Evolutionary conservation across 768 basidiomycete species (phyloP), one percentile per base, ranked within the genome.

Genomic region (Collybia mongolica): DNA sequence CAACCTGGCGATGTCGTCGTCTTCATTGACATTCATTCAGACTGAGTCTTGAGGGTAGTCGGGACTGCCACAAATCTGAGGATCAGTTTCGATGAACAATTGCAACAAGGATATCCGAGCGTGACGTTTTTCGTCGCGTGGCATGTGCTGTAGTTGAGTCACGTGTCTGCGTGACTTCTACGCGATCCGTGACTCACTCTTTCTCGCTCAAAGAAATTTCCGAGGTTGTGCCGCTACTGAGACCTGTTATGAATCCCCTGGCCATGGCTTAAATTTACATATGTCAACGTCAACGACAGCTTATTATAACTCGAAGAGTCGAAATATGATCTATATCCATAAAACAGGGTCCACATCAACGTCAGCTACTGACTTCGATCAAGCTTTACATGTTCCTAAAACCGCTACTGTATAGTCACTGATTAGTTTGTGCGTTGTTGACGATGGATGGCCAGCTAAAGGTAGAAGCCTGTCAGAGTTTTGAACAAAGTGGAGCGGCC

Each of bases 1-100:
- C 37, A 28, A 69, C 68, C 66, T 68, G n/a, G 63, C 67, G n/a
- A 69, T 45, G 49, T 69, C 69, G 7, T 61, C 62, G 23, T 69
- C 67, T 35, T 64, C 66, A 24, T 42, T 39, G 20, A 22, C 18
- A 14, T 54, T 47, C 60, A 61, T 61, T 18, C 1, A 9, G 11
- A 14, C 14, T 2, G 22, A 44, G 32, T 14, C 32, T 36, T 42
- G 14, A 2, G 8, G 11, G 32, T 11, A 32, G 9, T 32, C 32
- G 3, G 19, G 14, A 7, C 40, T 9, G 6, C 24, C 11, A 41
- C 37, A 12, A 15, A 23, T 35, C 24, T 4, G 7, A 26, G 14
- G 32, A 32, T 6, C 4, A 14, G 32, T 6, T 6, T 32, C 32
- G 24, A 26, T 26, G 24, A 26, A 7, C 24, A 26, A 7, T 26